Base-by-base conservation (phyloP, 148 eudicot species). In the Vaccinium darrowii region DNA sequence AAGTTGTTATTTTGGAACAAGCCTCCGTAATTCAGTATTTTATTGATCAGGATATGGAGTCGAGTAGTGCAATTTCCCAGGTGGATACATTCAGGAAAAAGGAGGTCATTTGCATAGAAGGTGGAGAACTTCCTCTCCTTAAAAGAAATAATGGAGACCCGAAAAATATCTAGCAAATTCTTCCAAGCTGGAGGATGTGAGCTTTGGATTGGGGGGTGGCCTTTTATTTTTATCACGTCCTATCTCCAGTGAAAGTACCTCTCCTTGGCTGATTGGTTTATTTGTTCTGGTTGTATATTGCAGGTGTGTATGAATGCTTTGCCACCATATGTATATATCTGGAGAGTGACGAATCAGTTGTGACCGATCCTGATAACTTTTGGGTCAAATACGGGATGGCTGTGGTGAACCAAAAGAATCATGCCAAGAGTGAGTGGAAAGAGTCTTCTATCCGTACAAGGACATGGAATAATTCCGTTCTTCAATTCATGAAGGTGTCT, bases 101-200 rank as follows among this genome's bases (percentile, higher is more conserved):
- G 88, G 90, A 93, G 92, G 87, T 96, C 94, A 81, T 96, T 96
- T 79, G 94, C 99, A 25, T 96, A 98, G 99, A 96, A 93, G 86
- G 98, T 96, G 88, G 99, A 96, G 89, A 96, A 96, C 82, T 94
- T 96, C 88, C 84, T 94, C 87, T 93, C 99, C 84, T 96, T 96
- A 87, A 96, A 96, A 90, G 99, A 96, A 82, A 96, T 96, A 88
- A 96, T 96, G 98, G 99, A 96, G 90, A 94, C 97, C 5, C 93
- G 99, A 51, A 96, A 96, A 87, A 96, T 96, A 25, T 96, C 95
- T 91, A 96, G 99, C 93, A 96, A 95, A 88, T 96, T 93, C 92
- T 96, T 96, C 87, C 94, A 96, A 91, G 98, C 99, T 87, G 99
- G 98, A 88, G 99, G 98, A 84, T 96, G 99, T 89, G 99, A 96